Evolutionary conservation across 345 rosid genomes (phyloP).

Genomic region (Eucalyptus pauciflora): DNA sequence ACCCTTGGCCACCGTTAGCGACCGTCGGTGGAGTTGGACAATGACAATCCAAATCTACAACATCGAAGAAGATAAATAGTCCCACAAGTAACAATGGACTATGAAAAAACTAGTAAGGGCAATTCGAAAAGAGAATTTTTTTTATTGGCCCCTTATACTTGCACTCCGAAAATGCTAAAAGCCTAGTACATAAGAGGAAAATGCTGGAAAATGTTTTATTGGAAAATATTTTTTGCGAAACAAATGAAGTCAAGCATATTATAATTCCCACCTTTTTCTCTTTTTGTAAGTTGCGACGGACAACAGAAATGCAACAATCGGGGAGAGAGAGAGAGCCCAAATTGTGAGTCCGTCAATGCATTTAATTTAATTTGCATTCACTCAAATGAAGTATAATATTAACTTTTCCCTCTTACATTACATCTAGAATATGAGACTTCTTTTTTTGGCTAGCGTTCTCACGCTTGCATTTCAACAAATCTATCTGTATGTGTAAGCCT

Average conservation of each 20-base stretch:
- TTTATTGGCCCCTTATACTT: neutral
- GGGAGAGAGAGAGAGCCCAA: neutral
- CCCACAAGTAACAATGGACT: neutral
- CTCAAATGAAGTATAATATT: neutral
- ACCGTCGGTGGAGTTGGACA: neutral
- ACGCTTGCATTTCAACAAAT: rapidly evolving
- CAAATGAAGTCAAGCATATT: no score
- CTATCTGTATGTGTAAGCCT: neutral
- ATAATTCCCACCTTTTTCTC: neutral
- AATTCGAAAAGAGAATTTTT: neutral
- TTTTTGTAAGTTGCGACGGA: no score
- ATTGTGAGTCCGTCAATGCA: neutral
- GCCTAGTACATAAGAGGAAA: no score
- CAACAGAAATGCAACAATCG: rapidly evolving
- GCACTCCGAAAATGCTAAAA: neutral
- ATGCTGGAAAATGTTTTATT: no score
- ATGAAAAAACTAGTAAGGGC: neutral
- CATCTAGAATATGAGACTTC: no score
- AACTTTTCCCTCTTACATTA: neutral
- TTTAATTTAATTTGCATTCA: neutral
- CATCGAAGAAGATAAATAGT: neutral
- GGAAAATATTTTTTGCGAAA: rapidly evolving
- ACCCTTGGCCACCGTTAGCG: rapidly evolving
- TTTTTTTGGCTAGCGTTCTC: rapidly evolving
- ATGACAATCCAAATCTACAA: neutral